Evolutionary conservation across 257 asterid species (phyloP), one percentile per base, ranked within the genome.

Genomic region (Mentha longifolia): DNA sequence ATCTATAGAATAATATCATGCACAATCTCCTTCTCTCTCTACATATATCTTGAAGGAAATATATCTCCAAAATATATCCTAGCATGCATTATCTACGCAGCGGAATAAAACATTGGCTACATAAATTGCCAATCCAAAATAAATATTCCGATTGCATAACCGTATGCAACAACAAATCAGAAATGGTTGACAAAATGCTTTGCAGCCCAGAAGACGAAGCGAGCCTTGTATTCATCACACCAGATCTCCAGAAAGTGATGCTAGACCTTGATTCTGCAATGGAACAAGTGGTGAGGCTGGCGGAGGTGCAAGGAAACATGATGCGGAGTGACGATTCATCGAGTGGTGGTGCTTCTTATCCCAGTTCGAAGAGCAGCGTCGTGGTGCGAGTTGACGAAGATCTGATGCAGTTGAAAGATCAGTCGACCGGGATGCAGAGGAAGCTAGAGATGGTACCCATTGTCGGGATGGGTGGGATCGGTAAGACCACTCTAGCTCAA

Each of bases 311-410:
- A n/a, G n/a, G n/a, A n/a, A n/a, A n/a, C n/a, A n/a, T n/a, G n/a
- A n/a, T n/a, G n/a, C n/a, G n/a, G n/a, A n/a, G n/a, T n/a, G n/a
- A n/a, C n/a, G n/a, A n/a, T n/a, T n/a, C n/a, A n/a, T n/a, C n/a
- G 13, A 7, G 13, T 1, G 7, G 57, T 17, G 13, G 28, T 17
- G 28, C 28, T 51, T 51, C 13, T n/a, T n/a, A n/a, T 10, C 3
- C 22, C 12, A 17, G 30, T 17, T 51, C 30, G 13, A 17, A 51
- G 51, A 54, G 46, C 31, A 28, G 31, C 43, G 33, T 51, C 16
- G n/a, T 73, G 16, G 72, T 73, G 22, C 66, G 77, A 73, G 11
- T 63, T 4, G 33, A 43, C 9, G 30, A 47, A 41, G 77, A 74
- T 45, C 16, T 42, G 25, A 7, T 65, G 28, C 61, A 74, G 8